Base-by-base conservation (phyloP, 345 rosid species). In the Stellera chamaejasme region DNA sequence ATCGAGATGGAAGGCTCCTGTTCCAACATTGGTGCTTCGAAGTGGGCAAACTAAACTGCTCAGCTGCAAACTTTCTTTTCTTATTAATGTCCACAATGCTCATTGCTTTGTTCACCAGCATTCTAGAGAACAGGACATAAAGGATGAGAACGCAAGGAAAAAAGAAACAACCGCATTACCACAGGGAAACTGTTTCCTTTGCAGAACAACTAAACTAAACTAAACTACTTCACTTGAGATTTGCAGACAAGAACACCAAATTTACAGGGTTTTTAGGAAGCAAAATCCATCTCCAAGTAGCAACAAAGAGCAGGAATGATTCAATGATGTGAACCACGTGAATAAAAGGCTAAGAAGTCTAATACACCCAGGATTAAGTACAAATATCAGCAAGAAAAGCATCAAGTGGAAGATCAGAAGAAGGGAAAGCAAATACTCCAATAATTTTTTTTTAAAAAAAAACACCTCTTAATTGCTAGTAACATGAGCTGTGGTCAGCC, bases 61-160 rank as follows among this genome's bases (percentile, higher is more conserved):
- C 84, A 23, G 69, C 64, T 62, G 64, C 73, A 43, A 78, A 59
- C 65, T 82, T 85, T 43, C 92, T 72, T 69, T 85, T 85, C 79
- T 77, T 82, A 61, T 49, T 73, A 16, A 66, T 55, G 58, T 69
- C 68, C 26, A 49, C 32, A 36, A 60, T 49, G 55, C 42, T 54
- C n/a, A 27, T 28, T 19, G 57, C 54, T 60, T 45, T 27, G 42
- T 28, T 42, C n/a, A 48, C 25, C 45, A 16, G 54, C 42, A 69
- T 70, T 52, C 77, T 69, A 69, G 50, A 59, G 54, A 27, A 7
- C 13, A 10, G 8, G 36, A 48, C 16, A 51, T 13, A 16, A 53
- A 45, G 14, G 25, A 23, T n/a, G 39, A 25, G 16, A 43, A 51
- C 1, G 23, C 23, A 41, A 23, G 23, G 43, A 48, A 10, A 2